Percentiles rank a stretch among this genome's conserved stretches.
These are phyloP conservation scores for Bathelium albidoporum DNA, from an alignment of 495 filamentous ascomycete species.

Conservation along the genomic window DNA sequence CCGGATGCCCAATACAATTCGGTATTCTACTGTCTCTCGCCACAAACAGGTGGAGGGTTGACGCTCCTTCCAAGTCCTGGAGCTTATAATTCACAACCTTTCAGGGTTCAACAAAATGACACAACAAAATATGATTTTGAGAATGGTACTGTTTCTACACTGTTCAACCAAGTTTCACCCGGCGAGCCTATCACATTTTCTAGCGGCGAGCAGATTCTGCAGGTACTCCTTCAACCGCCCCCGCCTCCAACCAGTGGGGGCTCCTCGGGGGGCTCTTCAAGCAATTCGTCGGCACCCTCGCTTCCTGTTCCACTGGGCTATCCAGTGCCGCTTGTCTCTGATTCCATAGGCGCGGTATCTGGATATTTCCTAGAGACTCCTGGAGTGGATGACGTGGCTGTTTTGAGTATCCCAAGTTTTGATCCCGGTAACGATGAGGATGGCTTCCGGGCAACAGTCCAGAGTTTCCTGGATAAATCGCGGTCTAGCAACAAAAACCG, in stretches of 20 bases:
- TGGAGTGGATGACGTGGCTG: constrained; percentile 17
- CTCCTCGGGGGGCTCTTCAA: not conserved
- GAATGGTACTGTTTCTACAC: constrained; percentile 5
- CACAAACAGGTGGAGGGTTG: not conserved
- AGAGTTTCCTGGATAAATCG: constrained; percentile 29
- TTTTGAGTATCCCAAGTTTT: constrained; percentile 45
- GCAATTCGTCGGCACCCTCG: not conserved
- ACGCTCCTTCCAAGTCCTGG: not conserved
- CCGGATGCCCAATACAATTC: constrained; percentile 32
- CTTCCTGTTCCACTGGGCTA: not conserved
- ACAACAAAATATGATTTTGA: constrained; percentile 11
- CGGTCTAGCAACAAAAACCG: constrained; percentile 29
- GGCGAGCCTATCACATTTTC: not conserved
- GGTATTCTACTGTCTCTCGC: constrained; percentile 15
- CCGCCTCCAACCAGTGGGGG: not conserved
- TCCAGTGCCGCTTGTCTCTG: not conserved
- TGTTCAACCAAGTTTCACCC: not conserved
- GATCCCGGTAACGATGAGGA: constrained; percentile 19
- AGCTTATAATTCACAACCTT: not conserved
- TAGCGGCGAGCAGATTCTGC: not conserved
- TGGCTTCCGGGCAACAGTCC: constrained; percentile 31
- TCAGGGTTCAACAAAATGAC: constrained; percentile 3
- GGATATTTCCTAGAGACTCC: constrained; percentile 11
- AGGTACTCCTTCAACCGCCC: not conserved
- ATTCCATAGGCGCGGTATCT: not conserved